phyloP scores from a whole-genome alignment of 352 stramenopile genomes.

The Peronospora destructor region DNA sequence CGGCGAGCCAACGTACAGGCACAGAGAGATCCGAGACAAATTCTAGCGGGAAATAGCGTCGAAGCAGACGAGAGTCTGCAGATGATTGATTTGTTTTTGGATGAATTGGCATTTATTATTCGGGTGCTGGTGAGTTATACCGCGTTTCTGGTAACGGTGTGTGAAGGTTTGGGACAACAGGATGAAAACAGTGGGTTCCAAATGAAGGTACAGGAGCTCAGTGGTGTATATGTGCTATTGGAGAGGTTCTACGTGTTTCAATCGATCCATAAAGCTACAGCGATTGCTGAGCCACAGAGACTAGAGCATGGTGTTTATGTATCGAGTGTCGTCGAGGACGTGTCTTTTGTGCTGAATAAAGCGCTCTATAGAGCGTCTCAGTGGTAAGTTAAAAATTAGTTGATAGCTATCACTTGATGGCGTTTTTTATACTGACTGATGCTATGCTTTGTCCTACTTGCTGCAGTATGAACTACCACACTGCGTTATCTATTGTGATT shows the following conservation, averaged over 20 bases:
- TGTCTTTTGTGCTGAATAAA: conserved; percentile 83
- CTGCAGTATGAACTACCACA: conserved; percentile 74
- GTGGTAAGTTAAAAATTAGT: conserved; percentile 35
- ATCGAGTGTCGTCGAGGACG: conserved; percentile 77
- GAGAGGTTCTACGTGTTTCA: conserved; percentile 85
- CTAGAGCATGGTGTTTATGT: conserved; percentile 62
- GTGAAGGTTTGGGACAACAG: conserved; percentile 37
- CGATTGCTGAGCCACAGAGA: conserved; percentile 72
- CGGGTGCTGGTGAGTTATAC: conserved; percentile 66
- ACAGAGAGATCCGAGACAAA: conserved; percentile 29
- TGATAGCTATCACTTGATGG: conserved; percentile 1
- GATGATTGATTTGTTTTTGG: conserved; percentile 81
- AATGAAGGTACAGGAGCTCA: conserved; percentile 64
- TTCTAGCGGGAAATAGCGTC: conserved; percentile 19
- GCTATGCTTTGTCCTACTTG: conserved; percentile 10
- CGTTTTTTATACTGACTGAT: neutral
- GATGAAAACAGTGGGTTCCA: conserved; percentile 32
- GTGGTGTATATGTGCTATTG: conserved; percentile 72
- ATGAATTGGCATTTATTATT: conserved; percentile 74
- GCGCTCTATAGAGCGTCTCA: conserved; percentile 68
- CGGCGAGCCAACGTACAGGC: conserved; percentile 55
- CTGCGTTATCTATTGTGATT: conserved; percentile 71
- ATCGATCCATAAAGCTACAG: conserved; percentile 77
- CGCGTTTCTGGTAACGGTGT: conserved; percentile 47
- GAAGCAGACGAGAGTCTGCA: conserved; percentile 81